A percentile compares a stretch with the other conserved stretches of the same genome.
Evolutionary conservation across 495 filamentous ascomycete genomes (phyloP).

Genomic region (Neurospora tetraspora): DNA sequence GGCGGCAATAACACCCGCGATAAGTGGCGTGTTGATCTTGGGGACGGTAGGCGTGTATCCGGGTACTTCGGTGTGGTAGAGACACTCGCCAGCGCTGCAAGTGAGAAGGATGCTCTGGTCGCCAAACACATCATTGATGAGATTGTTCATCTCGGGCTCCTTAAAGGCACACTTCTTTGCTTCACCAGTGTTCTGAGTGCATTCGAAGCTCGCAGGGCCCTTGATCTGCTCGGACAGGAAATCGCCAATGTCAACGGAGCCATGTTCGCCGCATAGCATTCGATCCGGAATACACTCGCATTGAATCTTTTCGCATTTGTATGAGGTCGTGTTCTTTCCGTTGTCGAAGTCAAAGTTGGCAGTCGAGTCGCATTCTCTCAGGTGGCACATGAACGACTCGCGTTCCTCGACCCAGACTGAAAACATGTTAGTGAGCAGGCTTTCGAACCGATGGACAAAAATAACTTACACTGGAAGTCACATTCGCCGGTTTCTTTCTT

Average conservation of each 20-base stretch:
- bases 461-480: slow-evolving; percentile 77
- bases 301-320: slow-evolving; percentile 71
- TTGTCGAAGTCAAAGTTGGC: slow-evolving; percentile 51
- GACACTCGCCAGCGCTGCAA: slow-evolving; percentile 82
- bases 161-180: slow-evolving; percentile 64
- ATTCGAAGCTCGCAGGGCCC: slow-evolving; percentile 76
- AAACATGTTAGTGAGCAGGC: slow-evolving; percentile 26
- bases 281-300: slow-evolving; percentile 85
- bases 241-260: slow-evolving; percentile 83
- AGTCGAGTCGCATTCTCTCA: slow-evolving; percentile 69
- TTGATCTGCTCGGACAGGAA: slow-evolving; percentile 72
- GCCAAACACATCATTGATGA: slow-evolving; percentile 82
- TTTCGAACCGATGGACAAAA: neutral
- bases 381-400: slow-evolving; percentile 92
- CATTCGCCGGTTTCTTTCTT: slow-evolving; percentile 62
- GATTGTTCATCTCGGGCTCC: slow-evolving; percentile 79
- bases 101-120: slow-evolving; percentile 77
- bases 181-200: slow-evolving; percentile 51
- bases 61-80: slow-evolving; percentile 84
- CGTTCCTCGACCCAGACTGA: slow-evolving; percentile 84
- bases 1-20: slow-evolving; percentile 86
- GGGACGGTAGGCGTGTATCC: slow-evolving; percentile 84
- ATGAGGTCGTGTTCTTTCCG: slow-evolving; percentile 64
- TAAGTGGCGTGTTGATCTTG: slow-evolving; percentile 93
- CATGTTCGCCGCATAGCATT: slow-evolving; percentile 85